Evolutionary conservation across 257 asterid genomes (phyloP), one percentile per base, ranked within the genome.

Genomic region (Agastache rugosa): DNA sequence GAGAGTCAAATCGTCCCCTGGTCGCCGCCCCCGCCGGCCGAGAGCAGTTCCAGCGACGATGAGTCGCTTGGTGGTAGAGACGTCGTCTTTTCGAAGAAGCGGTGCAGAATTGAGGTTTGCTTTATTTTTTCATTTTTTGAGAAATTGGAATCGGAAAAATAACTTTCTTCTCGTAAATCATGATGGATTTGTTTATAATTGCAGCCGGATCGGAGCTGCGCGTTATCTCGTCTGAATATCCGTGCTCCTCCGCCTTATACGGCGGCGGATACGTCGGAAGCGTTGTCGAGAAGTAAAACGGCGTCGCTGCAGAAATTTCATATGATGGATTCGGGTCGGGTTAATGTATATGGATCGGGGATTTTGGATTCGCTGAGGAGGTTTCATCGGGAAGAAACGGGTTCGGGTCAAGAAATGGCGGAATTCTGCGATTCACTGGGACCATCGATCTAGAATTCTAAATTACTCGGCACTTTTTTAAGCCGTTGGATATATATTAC

Each of bases 1-100:
- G 91, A 87, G 66, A 76, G 76, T 77, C 96, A 87, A 75, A 86
- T 88, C 3, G 84, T 83, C 25, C 90, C 87, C 55, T 77, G 87
- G 88, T 86, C 88, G 50, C 91, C 89, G 63, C 83, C 89, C 0
- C 83, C 90, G 56, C 59, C 83, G 37, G 27, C 71, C 25, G 83
- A 81, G 75, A 75, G 74, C 74, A 81, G 83, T 17, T 76, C 89
- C 1, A 78, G 88, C 67, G 70, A 72, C 11, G 86, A 84, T 19
- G 87, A 68, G 58, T 74, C 87, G 10, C 25, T 16, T 5, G 31
- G 58, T 27, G 55, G 41, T 42, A 75, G 23, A 48, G 68, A 73
- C 41, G 75, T 5, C n/a, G 73, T 17, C 44, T 70, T 71, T 53
- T 73, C 81, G 27, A 71, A n/a, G 62, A 85, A 90, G 72, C 83